Evolutionary conservation across 1,284 basidiomycete species (phyloP).

Genomic region (Leccinum solheimii): DNA sequence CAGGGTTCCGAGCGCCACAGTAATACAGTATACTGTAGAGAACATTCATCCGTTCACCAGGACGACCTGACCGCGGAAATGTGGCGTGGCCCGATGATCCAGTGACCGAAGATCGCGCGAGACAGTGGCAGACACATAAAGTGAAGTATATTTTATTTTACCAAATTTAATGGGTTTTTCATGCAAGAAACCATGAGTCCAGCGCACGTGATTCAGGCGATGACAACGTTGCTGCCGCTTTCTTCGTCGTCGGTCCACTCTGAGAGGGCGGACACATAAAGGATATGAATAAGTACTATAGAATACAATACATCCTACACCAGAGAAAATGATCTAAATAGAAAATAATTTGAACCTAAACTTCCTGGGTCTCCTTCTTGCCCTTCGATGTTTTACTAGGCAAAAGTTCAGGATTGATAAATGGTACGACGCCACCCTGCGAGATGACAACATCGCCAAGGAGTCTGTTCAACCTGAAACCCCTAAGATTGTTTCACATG

Average conservation of each 20-base stretch:
- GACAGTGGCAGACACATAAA: too few species aligned
- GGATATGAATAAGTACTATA: constrained; percentile 34
- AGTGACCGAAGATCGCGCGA: background rate
- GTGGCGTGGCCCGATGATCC: background rate
- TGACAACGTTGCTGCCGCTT: too few species aligned
- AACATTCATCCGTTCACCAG: background rate
- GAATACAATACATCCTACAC: constrained; percentile 36
- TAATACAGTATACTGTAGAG: background rate
- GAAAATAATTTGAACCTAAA: constrained; percentile 27
- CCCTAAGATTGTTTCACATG: background rate
- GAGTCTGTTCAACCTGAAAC: constrained; percentile 60
- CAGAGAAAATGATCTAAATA: background rate
- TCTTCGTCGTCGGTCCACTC: too few species aligned
- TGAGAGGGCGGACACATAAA: background rate
- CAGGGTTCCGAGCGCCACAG: background rate
- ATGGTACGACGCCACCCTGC: constrained; percentile 86
- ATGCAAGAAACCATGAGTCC: too few species aligned
- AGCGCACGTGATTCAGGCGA: too few species aligned
- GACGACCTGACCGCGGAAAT: background rate
- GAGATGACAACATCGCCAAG: constrained; percentile 85
- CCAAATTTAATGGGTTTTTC: too few species aligned
- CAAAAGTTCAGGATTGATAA: constrained; percentile 47
- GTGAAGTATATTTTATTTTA: too few species aligned
- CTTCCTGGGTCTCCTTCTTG: constrained; percentile 37
- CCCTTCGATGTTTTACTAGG: constrained; percentile 48